These are phyloP conservation scores for Hura crepitans DNA, from an alignment of 441 rosid species.

Conservation along the genomic window DNA sequence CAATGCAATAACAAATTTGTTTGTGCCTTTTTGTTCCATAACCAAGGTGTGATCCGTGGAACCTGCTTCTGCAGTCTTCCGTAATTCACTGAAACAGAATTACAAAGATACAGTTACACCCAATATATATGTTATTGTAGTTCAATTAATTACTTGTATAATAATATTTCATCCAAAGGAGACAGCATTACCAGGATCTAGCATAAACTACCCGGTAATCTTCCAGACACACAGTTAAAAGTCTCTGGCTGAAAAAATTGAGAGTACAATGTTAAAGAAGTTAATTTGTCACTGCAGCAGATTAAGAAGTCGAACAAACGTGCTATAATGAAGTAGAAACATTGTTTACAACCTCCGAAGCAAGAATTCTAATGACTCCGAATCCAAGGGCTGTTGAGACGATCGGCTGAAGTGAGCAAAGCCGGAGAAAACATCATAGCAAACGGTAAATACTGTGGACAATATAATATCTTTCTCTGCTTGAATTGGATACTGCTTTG, in stretches of 20 bases:
- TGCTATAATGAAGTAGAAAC: constrained; percentile 3
- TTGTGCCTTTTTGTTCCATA: constrained; percentile 18
- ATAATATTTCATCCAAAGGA: constrained; percentile 3
- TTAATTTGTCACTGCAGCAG: not conserved
- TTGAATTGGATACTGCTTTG: constrained; percentile 47
- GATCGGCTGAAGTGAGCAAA: constrained; percentile 65
- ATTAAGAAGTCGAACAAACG: constrained; percentile 4
- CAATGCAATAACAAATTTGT: constrained; percentile 19
- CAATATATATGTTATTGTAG: constrained; percentile 1
- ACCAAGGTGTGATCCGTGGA: constrained; percentile 20
- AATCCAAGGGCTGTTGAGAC: constrained; percentile 46
- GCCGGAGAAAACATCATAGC: constrained; percentile 73
- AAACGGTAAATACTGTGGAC: constrained; percentile 50
- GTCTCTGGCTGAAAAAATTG: constrained; percentile 49
- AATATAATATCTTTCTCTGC: constrained; percentile 67
- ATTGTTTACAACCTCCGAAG: constrained; percentile 44
- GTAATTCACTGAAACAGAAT: constrained; percentile 32
- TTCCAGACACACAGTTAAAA: constrained; percentile 49
- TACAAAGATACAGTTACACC: not conserved
- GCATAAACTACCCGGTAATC: constrained; percentile 63
- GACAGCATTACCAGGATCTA: constrained; percentile 43
- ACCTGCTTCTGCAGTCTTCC: constrained; percentile 34
- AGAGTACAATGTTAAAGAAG: constrained; percentile 19
- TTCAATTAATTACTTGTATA: constrained; percentile 7
- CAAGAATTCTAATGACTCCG: constrained; percentile 49